Evolutionary conservation across 1,139 yeast genomes (phyloP).

Genomic region (Williopsis jadinii): DNA sequence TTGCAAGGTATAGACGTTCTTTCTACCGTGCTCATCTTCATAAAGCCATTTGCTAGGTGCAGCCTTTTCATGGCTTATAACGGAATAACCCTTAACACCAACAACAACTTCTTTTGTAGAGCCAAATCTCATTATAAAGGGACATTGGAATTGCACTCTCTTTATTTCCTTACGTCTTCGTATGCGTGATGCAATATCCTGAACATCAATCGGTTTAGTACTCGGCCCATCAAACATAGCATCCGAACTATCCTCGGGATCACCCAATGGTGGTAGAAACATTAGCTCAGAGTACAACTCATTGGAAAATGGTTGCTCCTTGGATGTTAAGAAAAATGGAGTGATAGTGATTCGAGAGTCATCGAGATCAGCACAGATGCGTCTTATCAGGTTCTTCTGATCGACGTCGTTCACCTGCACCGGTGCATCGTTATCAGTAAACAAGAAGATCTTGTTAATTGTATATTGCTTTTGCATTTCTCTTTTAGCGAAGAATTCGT

Average conservation of each 20-base stretch:
- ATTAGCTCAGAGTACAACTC: slow-evolving; percentile 51
- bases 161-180: slow-evolving; percentile 53
- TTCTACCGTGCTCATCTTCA: slow-evolving; percentile 42
- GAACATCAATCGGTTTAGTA: slow-evolving; percentile 37
- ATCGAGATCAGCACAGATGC: slow-evolving; percentile 53
- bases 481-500: slow-evolving; percentile 28
- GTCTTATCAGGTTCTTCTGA: slow-evolving; percentile 40
- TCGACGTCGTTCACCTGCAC: slow-evolving; percentile 28
- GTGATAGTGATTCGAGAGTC: slow-evolving; percentile 44
- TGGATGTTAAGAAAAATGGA: slow-evolving; percentile 54
- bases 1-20: slow-evolving; percentile 47
- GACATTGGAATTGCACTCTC: slow-evolving; percentile 56
- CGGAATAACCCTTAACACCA: slow-evolving; percentile 64
- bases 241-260: slow-evolving; percentile 10
- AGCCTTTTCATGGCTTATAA: slow-evolving; percentile 49
- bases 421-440: slow-evolving; percentile 57
- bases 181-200: slow-evolving; percentile 43
- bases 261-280: slow-evolving; percentile 21
- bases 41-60: slow-evolving; percentile 40
- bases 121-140: slow-evolving; percentile 32
- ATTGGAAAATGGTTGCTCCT: slow-evolving; percentile 38
- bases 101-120: slow-evolving; percentile 43
- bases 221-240: slow-evolving; percentile 29
- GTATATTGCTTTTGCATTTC: slow-evolving; percentile 30
- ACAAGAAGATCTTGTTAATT: slow-evolving; percentile 40